These are phyloP conservation scores for Geoglossum cookeanum DNA, from an alignment of 2,329 filamentous ascomycete species.

Conservation along the genomic window DNA sequence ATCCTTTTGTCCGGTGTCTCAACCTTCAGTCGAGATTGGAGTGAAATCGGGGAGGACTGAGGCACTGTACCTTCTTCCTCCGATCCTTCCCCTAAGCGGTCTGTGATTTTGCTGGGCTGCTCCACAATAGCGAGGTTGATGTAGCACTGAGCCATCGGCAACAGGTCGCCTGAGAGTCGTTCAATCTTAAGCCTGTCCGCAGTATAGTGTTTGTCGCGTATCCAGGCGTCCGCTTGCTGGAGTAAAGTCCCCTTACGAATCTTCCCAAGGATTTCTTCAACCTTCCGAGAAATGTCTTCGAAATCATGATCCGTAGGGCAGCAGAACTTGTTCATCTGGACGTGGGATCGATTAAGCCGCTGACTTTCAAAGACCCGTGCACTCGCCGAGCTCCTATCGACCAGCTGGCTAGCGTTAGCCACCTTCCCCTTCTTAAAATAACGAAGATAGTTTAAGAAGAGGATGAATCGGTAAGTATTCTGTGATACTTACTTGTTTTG, in stretches of 20 bases:
- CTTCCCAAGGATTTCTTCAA: background rate
- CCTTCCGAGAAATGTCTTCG: too few relatives aligned
- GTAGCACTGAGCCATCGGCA: constrained; percentile 21
- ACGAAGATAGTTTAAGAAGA: too few relatives aligned
- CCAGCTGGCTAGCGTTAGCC: too few relatives aligned
- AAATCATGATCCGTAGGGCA: too few relatives aligned
- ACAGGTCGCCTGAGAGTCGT: constrained; percentile 18
- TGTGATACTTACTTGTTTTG: too few relatives aligned
- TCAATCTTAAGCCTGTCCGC: constrained; percentile 13
- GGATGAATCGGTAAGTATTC: too few relatives aligned
- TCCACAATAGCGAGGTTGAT: constrained; percentile 23
- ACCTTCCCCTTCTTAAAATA: too few relatives aligned
- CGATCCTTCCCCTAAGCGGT: background rate
- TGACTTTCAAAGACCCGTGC: too few relatives aligned
- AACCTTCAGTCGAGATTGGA: constrained; percentile 15
- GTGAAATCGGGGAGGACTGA: constrained; percentile 14
- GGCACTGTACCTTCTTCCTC: constrained; percentile 1
- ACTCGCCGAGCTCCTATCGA: too few relatives aligned
- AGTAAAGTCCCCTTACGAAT: background rate
- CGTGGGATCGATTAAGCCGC: too few relatives aligned
- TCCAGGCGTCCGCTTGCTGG: background rate
- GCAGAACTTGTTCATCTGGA: too few relatives aligned
- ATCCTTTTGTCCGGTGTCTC: constrained; percentile 10
- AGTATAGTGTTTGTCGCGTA: background rate
- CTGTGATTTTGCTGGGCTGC: constrained; percentile 5